Conservation (phyloP, 169 alveolate species). For the Babesia caballi region DNA sequence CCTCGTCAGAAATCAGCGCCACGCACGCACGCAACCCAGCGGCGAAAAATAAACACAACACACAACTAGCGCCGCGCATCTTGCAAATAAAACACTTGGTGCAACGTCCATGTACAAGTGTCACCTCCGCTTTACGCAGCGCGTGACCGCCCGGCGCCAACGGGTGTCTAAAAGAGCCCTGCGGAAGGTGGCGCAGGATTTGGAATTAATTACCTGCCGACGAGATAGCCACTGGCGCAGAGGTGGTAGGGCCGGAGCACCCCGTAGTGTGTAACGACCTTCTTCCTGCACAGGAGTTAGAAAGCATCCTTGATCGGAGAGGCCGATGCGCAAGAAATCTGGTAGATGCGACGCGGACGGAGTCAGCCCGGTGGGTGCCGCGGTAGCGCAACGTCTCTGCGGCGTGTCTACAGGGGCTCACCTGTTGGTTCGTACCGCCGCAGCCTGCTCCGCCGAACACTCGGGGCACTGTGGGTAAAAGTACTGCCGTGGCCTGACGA, state of each 20-base stretch:
- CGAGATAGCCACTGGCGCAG: slow-evolving; percentile 53
- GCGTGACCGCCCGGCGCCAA: slow-evolving; percentile 26
- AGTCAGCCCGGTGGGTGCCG: background rate
- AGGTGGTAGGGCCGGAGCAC: slow-evolving; percentile 50
- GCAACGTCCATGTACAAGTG: too few species aligned
- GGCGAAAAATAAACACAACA: background rate
- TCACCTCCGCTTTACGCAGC: background rate
- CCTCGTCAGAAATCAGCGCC: slow-evolving; percentile 22
- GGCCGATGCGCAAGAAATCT: background rate
- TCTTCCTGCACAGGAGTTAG: slow-evolving; percentile 15
- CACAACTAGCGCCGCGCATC: background rate
- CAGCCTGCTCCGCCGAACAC: slow-evolving; percentile 66
- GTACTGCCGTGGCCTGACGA: slow-evolving; percentile 66
- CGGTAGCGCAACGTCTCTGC: background rate
- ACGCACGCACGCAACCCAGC: background rate
- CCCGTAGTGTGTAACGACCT: slow-evolving; percentile 54
- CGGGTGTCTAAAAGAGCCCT: slow-evolving; percentile 51
- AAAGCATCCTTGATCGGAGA: background rate
- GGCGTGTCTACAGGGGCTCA: background rate
- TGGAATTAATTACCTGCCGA: slow-evolving; percentile 47
- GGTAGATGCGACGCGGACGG: background rate
- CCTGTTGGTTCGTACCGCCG: slow-evolving; percentile 46
- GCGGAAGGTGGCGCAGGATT: too few species aligned
- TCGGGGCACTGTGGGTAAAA: slow-evolving; percentile 73
- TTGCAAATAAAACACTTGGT: background rate